phyloP scores from a whole-genome alignment of 2,329 filamentous ascomycete species.

The Colletotrichum scovillei region DNA sequence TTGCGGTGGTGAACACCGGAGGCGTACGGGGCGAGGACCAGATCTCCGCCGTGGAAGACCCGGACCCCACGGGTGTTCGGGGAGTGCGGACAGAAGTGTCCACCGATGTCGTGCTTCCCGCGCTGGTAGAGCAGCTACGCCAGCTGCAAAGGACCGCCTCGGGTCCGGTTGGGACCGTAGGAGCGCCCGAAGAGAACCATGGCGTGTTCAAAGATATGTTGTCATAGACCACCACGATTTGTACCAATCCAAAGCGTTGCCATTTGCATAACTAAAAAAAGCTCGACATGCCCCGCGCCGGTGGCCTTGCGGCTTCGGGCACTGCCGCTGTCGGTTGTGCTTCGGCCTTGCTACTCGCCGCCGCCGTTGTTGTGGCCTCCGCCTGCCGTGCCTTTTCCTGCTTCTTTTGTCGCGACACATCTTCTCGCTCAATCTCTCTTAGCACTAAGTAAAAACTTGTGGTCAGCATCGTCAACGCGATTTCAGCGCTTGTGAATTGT shows the following conservation, averaged over 20 bases:
- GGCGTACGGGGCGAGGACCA: slow-evolving; percentile 83
- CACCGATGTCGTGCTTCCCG: slow-evolving; percentile 68
- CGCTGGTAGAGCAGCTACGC: slow-evolving; percentile 63
- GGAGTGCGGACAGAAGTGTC: slow-evolving; percentile 68
- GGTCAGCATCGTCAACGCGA: slow-evolving; percentile 32
- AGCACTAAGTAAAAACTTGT: slow-evolving; percentile 60
- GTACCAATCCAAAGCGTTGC: slow-evolving; percentile 38
- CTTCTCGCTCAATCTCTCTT: slow-evolving; percentile 74
- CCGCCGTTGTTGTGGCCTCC: slow-evolving; percentile 13
- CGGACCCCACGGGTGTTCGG: slow-evolving; percentile 59
- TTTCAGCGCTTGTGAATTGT: background rate
- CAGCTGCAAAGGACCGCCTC: slow-evolving; percentile 37
- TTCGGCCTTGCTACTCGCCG: slow-evolving; percentile 37
- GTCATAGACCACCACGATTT: slow-evolving; percentile 51
- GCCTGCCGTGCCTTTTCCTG: slow-evolving; percentile 47
- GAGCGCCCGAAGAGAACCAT: slow-evolving; percentile 37
- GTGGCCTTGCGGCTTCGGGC: slow-evolving; percentile 36
- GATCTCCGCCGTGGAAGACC: slow-evolving; percentile 71
- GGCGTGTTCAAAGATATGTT: slow-evolving; percentile 69
- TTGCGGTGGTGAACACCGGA: slow-evolving; percentile 90
- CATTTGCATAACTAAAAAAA: slow-evolving; percentile 59
- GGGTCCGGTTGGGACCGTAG: background rate
- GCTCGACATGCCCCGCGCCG: slow-evolving; percentile 50
- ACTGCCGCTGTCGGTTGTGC: slow-evolving; percentile 31
- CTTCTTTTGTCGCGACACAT: slow-evolving; percentile 61